phyloP scores from a whole-genome alignment of 352 stramenopile genomes.

The Phytopythium delawarense region DNA sequence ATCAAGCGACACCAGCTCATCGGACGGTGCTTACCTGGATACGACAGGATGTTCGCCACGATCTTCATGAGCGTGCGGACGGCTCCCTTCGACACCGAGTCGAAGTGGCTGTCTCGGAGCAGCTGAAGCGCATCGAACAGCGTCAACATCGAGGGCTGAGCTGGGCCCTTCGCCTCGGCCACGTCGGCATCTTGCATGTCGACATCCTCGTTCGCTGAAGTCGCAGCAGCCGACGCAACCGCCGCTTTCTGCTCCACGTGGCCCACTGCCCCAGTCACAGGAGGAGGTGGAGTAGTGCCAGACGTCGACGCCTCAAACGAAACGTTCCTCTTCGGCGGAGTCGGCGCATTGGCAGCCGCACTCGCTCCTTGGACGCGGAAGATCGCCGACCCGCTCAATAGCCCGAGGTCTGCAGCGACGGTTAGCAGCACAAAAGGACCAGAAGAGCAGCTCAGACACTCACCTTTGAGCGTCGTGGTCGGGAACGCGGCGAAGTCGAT shows the following conservation, averaged over 20 bases:
- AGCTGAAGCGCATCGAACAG: constrained; percentile 65
- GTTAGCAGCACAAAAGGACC: neutral
- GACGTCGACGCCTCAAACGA: constrained; percentile 12
- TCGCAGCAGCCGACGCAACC: neutral
- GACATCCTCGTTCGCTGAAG: constrained; percentile 22
- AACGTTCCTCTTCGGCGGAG: constrained; percentile 8
- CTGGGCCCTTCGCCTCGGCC: constrained; percentile 2
- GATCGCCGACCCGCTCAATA: constrained; percentile 80
- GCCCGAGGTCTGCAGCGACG: constrained; percentile 46
- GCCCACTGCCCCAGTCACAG: neutral
- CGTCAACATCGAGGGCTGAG: constrained; percentile 16
- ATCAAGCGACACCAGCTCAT: neutral
- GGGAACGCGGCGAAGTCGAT: constrained; percentile 46
- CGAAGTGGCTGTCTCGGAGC: constrained; percentile 72
- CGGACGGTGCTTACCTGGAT: constrained; percentile 42
- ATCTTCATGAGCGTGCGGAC: constrained; percentile 84
- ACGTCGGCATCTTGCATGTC: constrained; percentile 39
- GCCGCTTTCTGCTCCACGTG: neutral
- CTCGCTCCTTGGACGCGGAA: constrained; percentile 55
- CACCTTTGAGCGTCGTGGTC: constrained; percentile 67
- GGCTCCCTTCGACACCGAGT: constrained; percentile 54
- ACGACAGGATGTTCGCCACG: constrained; percentile 77
- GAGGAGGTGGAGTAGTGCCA: neutral
- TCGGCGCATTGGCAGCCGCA: constrained; percentile 3
- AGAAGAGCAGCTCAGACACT: neutral